These are phyloP conservation scores for Plasmodium chabaudi DNA, from an alignment of 169 alveolate species.

Conservation along the genomic window DNA sequence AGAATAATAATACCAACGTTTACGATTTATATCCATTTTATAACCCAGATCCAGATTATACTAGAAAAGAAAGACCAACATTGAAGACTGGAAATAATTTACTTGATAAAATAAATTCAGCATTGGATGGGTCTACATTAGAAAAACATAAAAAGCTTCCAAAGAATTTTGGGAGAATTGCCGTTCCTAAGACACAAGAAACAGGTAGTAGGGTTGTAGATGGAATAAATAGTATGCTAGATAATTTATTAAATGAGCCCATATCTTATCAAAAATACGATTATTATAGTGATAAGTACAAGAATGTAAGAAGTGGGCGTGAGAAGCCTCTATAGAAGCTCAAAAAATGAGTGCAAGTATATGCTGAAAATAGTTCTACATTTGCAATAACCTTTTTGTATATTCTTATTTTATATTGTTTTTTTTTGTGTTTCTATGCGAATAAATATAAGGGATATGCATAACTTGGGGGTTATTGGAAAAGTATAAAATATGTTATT, in stretches of 20 bases:
- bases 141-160: conserved; percentile 69
- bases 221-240: conserved; percentile 60
- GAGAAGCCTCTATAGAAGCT: not conserved
- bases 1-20: conserved; percentile 20
- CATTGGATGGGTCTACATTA: conserved; percentile 60
- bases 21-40: conserved; percentile 73
- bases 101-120: conserved; percentile 57
- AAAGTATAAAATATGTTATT: too few species aligned
- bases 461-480: too few species aligned
- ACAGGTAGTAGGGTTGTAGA: conserved; percentile 58
- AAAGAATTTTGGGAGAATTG: conserved; percentile 21
- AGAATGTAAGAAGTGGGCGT: not conserved
- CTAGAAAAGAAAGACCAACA: conserved; percentile 74
- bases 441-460: too few species aligned
- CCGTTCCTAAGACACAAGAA: conserved; percentile 62
- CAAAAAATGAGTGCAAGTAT: not conserved
- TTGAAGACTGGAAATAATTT: conserved; percentile 64
- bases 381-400: too few species aligned
- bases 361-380: too few species aligned
- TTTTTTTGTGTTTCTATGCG: too few species aligned
- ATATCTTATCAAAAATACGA: conserved; percentile 52
- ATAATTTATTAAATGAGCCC: conserved; percentile 55
- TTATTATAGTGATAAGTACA: conserved; percentile 31
- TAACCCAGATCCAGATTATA: conserved; percentile 72
- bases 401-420: too few species aligned